phyloP scores from a whole-genome alignment of 2,329 filamentous ascomycete species.

The Zarea fungicola region DNA sequence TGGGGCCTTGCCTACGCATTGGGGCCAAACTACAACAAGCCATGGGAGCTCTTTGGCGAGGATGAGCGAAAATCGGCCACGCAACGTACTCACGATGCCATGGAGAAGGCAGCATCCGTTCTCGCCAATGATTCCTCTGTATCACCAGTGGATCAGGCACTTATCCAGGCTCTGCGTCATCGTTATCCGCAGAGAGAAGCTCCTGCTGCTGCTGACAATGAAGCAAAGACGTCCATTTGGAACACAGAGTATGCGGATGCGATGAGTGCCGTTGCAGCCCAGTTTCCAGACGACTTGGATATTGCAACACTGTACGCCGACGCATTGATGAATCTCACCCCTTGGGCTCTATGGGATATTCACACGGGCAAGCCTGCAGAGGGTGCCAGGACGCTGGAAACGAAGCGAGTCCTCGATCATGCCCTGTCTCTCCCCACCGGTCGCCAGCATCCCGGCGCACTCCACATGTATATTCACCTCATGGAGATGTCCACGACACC shows the following conservation, averaged over 20 bases:
- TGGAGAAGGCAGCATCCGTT: conserved; percentile 23
- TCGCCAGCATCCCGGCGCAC: conserved; percentile 58
- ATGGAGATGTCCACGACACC: conserved; percentile 65
- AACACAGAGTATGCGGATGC: conserved; percentile 31
- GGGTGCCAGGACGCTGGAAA: conserved; percentile 28
- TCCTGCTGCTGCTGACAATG: conserved; percentile 33
- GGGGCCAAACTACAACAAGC: conserved; percentile 73
- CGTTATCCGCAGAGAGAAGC: conserved; percentile 47
- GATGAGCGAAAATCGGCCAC: conserved; percentile 51
- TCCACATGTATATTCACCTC: conserved; percentile 72
- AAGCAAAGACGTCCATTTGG: conserved; percentile 41
- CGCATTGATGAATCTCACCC: conserved; percentile 44
- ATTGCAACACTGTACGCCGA: conserved; percentile 34
- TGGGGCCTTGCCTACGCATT: conserved; percentile 68
- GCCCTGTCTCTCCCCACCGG: conserved; percentile 42
- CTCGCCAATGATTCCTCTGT: conserved; percentile 12
- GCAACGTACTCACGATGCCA: conserved; percentile 25
- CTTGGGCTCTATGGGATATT: conserved; percentile 41
- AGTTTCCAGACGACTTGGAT: conserved; percentile 36
- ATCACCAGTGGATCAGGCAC: conserved; percentile 45
- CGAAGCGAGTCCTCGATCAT: conserved; percentile 30
- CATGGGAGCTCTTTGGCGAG: conserved; percentile 66
- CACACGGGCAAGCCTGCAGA: conserved; percentile 27
- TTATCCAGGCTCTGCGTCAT: conserved; percentile 57
- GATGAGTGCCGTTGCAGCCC: conserved; percentile 33